Evolutionary conservation across 306 rosid genomes (phyloP).

Genomic region (Hippophae tibetana): DNA sequence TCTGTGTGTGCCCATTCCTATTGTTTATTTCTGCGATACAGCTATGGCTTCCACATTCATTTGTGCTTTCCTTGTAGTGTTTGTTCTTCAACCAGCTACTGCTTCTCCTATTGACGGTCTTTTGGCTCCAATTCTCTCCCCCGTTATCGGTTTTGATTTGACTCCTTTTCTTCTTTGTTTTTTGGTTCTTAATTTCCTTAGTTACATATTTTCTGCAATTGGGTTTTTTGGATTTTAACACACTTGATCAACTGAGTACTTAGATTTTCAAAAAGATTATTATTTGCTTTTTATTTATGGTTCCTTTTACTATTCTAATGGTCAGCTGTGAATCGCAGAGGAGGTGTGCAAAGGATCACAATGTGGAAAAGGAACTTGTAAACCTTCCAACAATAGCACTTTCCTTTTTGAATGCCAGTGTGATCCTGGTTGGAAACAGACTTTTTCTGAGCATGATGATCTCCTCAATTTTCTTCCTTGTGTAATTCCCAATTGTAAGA

Average conservation of each 20-base stretch:
- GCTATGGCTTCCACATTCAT: conserved; percentile 38
- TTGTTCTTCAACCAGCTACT: conserved; percentile 34
- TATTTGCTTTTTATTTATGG: background rate
- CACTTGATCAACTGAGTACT: conserved; percentile 8
- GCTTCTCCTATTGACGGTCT: conserved; percentile 27
- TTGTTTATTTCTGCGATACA: background rate
- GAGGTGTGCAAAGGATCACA: conserved; percentile 50
- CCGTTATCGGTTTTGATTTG: conserved; percentile 43
- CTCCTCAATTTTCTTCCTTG: conserved; percentile 66
- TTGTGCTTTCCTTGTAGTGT: conserved; percentile 18
- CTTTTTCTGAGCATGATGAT: conserved; percentile 20
- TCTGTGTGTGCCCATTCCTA: conserved; percentile 4
- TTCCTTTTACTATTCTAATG: background rate
- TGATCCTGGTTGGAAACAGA: conserved; percentile 65
- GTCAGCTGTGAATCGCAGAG: conserved; percentile 29
- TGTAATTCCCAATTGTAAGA: conserved; percentile 69
- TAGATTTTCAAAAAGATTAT: background rate
- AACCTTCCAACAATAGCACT: conserved; percentile 43
- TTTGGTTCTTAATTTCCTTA: background rate
- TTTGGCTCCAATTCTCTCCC: conserved; percentile 52
- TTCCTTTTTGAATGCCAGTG: conserved; percentile 62
- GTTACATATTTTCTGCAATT: background rate
- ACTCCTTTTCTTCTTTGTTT: background rate
- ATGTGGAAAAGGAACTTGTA: conserved; percentile 85
- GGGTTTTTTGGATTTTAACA: conserved; percentile 9